Evolutionary conservation across 306 rosid genomes (phyloP).

Genomic region (Lagenaria siceraria): DNA sequence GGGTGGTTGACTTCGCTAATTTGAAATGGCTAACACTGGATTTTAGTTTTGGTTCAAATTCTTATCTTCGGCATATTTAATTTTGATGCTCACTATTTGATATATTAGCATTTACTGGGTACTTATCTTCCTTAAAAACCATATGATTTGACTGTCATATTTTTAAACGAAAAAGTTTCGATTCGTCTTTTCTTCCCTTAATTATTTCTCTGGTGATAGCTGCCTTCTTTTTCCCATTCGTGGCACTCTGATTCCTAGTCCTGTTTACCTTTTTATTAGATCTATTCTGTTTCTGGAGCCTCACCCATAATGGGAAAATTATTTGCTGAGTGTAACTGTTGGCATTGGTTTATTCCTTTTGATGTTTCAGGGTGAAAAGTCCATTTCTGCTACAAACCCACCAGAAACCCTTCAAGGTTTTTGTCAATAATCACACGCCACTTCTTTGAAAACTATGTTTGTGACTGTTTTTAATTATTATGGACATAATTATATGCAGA

Average conservation of each 20-base stretch:
- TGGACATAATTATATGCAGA: constrained; percentile 24
- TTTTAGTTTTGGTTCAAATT: constrained; percentile 1
- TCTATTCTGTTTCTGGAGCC: constrained; percentile 22
- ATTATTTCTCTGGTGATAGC: constrained; percentile 21
- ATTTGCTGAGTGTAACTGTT: neutral
- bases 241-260: constrained; percentile 28
- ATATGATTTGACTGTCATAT: constrained; percentile 37
- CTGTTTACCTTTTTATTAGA: constrained; percentile 28
- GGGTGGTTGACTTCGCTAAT: constrained; percentile 27
- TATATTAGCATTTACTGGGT: constrained; percentile 15
- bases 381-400: constrained; percentile 26
- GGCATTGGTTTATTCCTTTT: neutral
- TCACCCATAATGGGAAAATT: constrained; percentile 17
- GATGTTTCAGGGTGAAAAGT: constrained; percentile 38
- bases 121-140: constrained; percentile 8
- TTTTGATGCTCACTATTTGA: neutral
- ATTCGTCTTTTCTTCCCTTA: constrained; percentile 38
- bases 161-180: constrained; percentile 28
- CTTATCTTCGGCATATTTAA: constrained; percentile 1
- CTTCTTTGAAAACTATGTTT: neutral
- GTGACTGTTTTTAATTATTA: neutral
- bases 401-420: constrained; percentile 33
- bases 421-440: constrained; percentile 10
- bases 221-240: constrained; percentile 20
- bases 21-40: constrained; percentile 2